phyloP scores from a whole-genome alignment of 2,329 filamentous ascomycete genomes.

The Arthrobotrys sinensis region DNA sequence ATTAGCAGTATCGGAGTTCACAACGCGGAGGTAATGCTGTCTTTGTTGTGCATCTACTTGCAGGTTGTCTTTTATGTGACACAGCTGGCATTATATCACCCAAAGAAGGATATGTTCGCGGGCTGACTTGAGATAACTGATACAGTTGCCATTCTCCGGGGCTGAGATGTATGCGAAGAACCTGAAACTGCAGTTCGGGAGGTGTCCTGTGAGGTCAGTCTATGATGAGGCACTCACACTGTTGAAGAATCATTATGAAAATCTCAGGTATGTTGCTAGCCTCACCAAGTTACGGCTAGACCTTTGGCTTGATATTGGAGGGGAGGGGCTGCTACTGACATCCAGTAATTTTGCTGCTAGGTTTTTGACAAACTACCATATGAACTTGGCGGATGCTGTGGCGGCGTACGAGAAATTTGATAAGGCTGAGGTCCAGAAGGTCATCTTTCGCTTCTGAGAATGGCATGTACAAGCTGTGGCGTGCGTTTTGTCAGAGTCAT shows the following conservation, averaged over 20 bases:
- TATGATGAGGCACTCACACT: constrained; percentile 77
- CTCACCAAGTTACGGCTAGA: neutral
- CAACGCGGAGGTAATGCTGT: constrained; percentile 75
- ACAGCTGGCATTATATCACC: constrained; percentile 35
- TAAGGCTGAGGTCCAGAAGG: constrained; percentile 72
- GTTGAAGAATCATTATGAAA: constrained; percentile 77
- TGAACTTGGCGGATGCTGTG: constrained; percentile 71
- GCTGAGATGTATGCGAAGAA: constrained; percentile 75
- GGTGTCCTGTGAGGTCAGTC: constrained; percentile 81
- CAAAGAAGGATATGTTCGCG: constrained; percentile 34
- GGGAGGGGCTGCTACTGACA: constrained; percentile 3
- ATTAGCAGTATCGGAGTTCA: constrained; percentile 84
- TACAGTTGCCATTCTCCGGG: constrained; percentile 64
- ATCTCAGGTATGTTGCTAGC: constrained; percentile 72
- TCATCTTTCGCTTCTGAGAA: constrained; percentile 68
- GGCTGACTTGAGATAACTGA: constrained; percentile 69
- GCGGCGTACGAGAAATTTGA: constrained; percentile 73
- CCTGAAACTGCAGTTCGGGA: constrained; percentile 80
- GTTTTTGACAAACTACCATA: constrained; percentile 73
- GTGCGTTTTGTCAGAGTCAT: constrained; percentile 31
- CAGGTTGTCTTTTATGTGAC: constrained; percentile 39
- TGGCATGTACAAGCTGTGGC: constrained; percentile 52
- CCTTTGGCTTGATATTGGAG: constrained; percentile 5
- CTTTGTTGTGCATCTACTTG: constrained; percentile 33
- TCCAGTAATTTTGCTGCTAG: constrained; percentile 62